Evolutionary conservation across 2,329 filamentous ascomycete genomes (phyloP).

Genomic region (Coniochaeta hoffmannii): DNA sequence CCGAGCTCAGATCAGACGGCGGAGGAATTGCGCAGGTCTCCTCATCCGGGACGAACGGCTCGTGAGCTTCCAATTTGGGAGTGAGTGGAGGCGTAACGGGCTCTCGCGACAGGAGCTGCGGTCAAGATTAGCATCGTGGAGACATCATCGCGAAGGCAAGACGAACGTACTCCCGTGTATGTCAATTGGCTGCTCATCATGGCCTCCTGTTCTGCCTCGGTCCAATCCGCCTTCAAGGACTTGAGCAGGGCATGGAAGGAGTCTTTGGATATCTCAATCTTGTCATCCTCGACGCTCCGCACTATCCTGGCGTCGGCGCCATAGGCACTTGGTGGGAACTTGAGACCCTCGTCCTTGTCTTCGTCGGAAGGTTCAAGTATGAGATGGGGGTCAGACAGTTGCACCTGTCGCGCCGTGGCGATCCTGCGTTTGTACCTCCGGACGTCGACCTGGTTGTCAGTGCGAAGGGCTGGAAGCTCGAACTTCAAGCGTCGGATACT

Average conservation of each 20-base stretch:
- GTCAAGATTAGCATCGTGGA: background rate
- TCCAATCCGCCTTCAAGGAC: constrained; percentile 11
- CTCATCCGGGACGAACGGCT: constrained; percentile 11
- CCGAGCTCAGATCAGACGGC: constrained; percentile 12
- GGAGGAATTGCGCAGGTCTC: constrained; percentile 13
- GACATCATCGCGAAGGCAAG: background rate
- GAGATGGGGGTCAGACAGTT: constrained; percentile 14
- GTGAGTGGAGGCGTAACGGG: constrained; percentile 17
- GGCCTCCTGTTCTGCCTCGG: constrained; percentile 8
- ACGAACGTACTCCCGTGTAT: constrained; percentile 16
- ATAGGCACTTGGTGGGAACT: constrained; percentile 11
- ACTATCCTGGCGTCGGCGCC: constrained; percentile 6
- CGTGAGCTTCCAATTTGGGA: constrained; percentile 6
- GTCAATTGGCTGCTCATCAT: constrained; percentile 7
- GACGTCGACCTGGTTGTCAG: constrained; percentile 17
- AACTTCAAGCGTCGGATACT: constrained; percentile 10
- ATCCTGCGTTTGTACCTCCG: constrained; percentile 10
- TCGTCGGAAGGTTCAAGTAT: constrained; percentile 15
- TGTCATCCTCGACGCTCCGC: constrained; percentile 11
- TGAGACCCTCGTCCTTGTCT: constrained; percentile 17
- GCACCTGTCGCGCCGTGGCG: constrained; percentile 4
- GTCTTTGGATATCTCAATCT: constrained; percentile 13
- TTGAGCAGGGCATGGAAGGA: constrained; percentile 11
- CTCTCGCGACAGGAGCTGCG: constrained; percentile 9
- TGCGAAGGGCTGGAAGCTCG: constrained; percentile 16